Conservation (phyloP, 768 basidiomycete species). For the Russula emetica region DNA sequence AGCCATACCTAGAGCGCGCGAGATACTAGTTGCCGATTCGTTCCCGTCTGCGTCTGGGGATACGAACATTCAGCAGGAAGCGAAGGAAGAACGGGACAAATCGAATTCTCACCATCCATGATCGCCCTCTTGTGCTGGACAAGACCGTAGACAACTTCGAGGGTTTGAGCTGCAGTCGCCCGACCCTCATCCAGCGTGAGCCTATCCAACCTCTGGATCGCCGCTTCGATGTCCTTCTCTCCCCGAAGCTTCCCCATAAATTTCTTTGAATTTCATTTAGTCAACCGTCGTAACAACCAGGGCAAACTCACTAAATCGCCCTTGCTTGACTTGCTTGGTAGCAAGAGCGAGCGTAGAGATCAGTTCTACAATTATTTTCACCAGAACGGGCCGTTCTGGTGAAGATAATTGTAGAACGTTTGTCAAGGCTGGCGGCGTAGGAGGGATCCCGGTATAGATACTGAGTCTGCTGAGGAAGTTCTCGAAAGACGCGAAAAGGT, state of each 20-base stretch:
- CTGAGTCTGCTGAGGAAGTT: slow-evolving; percentile 3
- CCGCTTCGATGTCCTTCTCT: no score
- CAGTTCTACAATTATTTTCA: slow-evolving; percentile 4
- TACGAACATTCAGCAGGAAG: background rate
- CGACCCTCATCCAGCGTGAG: no score
- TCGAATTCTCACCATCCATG: background rate
- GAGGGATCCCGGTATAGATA: background rate
- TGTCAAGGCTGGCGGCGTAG: background rate
- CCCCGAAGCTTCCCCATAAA: no score
- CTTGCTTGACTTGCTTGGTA: background rate
- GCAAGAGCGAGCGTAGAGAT: slow-evolving; percentile 1
- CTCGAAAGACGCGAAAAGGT: slow-evolving; percentile 4
- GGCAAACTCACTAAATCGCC: background rate
- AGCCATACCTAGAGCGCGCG: background rate
- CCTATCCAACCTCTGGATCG: no score
- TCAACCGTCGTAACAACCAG: no score
- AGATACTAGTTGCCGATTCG: background rate
- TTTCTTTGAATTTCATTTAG: no score
- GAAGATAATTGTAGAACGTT: no score
- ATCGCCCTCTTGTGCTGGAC: no score
- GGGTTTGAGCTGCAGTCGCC: no score
- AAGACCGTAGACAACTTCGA: no score
- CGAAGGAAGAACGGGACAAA: no score
- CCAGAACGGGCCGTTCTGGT: no score
- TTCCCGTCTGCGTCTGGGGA: background rate